Conservation (phyloP, 257 asterid species). For the Nicotiana knightiana region DNA sequence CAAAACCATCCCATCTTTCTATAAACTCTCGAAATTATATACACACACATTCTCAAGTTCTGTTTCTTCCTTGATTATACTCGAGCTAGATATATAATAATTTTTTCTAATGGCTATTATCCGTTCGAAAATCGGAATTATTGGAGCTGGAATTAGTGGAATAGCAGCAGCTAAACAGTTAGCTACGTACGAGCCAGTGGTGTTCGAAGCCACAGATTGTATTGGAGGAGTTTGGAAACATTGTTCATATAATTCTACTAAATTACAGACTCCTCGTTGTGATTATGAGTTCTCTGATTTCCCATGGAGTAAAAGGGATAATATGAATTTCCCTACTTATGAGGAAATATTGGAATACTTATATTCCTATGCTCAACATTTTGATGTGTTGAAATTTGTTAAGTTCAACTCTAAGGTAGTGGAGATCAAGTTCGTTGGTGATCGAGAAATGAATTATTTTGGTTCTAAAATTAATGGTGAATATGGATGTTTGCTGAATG, state of each 20-base stretch:
- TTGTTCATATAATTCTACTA: slow-evolving; percentile 61
- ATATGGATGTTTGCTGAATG: slow-evolving; percentile 44
- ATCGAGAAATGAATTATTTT: not conserved
- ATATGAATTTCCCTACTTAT: slow-evolving; percentile 58
- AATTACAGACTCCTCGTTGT: slow-evolving; percentile 79
- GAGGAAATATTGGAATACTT: slow-evolving; percentile 64
- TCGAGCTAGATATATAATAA: not conserved
- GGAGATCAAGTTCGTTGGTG: slow-evolving; percentile 57
- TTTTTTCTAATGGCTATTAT: slow-evolving; percentile 17
- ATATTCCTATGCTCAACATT: slow-evolving; percentile 54
- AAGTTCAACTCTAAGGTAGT: slow-evolving; percentile 73
- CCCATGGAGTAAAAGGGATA: slow-evolving; percentile 83
- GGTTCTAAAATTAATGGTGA: slow-evolving; percentile 7
- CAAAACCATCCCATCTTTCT: slow-evolving; percentile 11
- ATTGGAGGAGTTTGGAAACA: slow-evolving; percentile 91
- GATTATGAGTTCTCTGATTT: slow-evolving; percentile 86
- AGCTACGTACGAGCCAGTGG: slow-evolving; percentile 46
- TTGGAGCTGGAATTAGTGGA: slow-evolving; percentile 86
- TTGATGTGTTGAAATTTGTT: slow-evolving; percentile 57
- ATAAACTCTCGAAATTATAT: not conserved
- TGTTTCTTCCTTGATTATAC: not conserved
- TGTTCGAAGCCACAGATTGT: slow-evolving; percentile 69
- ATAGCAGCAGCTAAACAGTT: slow-evolving; percentile 78
- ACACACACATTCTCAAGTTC: not conserved
- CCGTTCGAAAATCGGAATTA: slow-evolving; percentile 47